Conservation (phyloP, 192 early-diverging fungal species). For the Umbelopsis ramanniana region DNA sequence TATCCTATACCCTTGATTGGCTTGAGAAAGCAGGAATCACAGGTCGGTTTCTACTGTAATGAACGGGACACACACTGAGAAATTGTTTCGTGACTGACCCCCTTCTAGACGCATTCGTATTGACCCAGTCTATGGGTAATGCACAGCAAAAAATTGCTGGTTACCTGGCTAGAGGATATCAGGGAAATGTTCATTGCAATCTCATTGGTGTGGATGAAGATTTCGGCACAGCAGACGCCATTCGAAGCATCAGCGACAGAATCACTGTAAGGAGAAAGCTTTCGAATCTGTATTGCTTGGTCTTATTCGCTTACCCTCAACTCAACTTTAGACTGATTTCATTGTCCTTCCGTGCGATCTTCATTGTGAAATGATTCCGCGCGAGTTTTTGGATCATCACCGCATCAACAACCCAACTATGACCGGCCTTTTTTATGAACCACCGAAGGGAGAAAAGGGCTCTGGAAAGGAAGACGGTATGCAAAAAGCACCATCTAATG, state of each 20-base stretch:
- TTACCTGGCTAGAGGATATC: slow-evolving; percentile 69
- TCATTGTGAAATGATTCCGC: slow-evolving; percentile 82
- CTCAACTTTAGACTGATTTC: slow-evolving; percentile 70
- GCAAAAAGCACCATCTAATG: not conserved
- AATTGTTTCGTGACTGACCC: not conserved
- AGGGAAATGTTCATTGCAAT: slow-evolving; percentile 62
- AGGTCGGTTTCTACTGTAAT: slow-evolving; percentile 27
- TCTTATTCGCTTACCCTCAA: not conserved
- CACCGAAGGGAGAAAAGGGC: slow-evolving; percentile 72
- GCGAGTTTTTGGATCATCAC: slow-evolving; percentile 83
- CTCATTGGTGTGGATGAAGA: slow-evolving; percentile 69
- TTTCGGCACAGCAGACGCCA: slow-evolving; percentile 81
- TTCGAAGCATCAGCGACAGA: slow-evolving; percentile 78
- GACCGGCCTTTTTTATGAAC: slow-evolving; percentile 83
- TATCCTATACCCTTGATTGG: slow-evolving; percentile 94
- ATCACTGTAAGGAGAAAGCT: slow-evolving; percentile 67
- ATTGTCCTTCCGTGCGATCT: slow-evolving; percentile 93
- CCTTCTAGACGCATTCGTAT: slow-evolving; percentile 73
- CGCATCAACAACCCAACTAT: slow-evolving; percentile 80
- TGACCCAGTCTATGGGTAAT: slow-evolving; percentile 63
- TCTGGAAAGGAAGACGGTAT: slow-evolving; percentile 55
- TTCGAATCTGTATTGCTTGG: not conserved
- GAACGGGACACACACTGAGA: not conserved
- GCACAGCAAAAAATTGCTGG: slow-evolving; percentile 66
- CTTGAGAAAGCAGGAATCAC: slow-evolving; percentile 81